Evolutionary conservation across 129 eudicot genomes (phyloP), one percentile per base, ranked within the genome.

Genomic region (Arctium minus): DNA sequence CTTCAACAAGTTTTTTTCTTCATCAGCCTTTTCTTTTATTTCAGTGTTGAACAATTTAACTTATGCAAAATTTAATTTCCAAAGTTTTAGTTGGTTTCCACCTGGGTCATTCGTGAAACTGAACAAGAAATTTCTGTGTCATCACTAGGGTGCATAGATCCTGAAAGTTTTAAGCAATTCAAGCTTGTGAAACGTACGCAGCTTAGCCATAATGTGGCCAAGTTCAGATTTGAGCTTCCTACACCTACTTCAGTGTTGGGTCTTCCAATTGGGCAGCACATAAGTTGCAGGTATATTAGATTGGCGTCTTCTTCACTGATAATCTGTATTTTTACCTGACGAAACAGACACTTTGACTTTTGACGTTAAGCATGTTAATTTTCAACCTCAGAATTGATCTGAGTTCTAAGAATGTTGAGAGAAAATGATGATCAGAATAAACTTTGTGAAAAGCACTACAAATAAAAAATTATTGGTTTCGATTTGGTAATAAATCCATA

Each of bases 231-330:
- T 87, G 95, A 81, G 30, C 99, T 96, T 81, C 99, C 98, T 72
- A 90, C 89, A 11, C 93, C 98, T 73, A 96, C 97, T 79, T 96
- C 99, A 10, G 94, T 96, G 35, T 86, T 93, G 83, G 99, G 99
- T 17, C 95, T 96, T 78, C 99, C 99, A 3, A 92, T 96, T 39
- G 99, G 99, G 83, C 98, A 96, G 33, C 98, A 96, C 88, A 93
- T 96, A 48, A 91, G 99, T 84, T 95, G 99, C 99, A 92, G 89
- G 99, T 92, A 62, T 48, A 40, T 73, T 79, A 74, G 8, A 15
- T 70, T 56, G 5, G 10, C 46, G 69, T 35, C 60, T 56, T 81
- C 15, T 75, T 65, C 22, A 11, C n/a, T 27, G 35, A 18, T 72
- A 35, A 18, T 40, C 17, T 79, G 8, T 73, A 29, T 30, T 0